Conservation (phyloP, 768 basidiomycete genomes). For the Mycena latifolia region DNA sequence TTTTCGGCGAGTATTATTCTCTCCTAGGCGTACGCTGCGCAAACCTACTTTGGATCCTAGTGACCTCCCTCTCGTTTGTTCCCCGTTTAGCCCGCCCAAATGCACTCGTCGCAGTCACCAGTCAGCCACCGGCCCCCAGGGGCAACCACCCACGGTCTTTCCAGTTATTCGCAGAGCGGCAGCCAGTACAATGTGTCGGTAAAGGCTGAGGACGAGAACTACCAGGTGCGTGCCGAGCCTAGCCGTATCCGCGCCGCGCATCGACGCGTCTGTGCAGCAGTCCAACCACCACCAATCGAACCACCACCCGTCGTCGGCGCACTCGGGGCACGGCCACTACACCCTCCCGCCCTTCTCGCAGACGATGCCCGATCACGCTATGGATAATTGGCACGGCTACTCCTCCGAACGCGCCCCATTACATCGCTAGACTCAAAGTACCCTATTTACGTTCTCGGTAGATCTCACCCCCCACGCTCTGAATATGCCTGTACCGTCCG, state of each 20-base stretch:
- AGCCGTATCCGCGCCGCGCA: background rate
- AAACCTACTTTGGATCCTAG: conserved; percentile 67
- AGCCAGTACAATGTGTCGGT: conserved; percentile 62
- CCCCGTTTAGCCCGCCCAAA: conserved; percentile 73
- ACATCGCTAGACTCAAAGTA: conserved; percentile 60
- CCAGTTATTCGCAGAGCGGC: conserved; percentile 56
- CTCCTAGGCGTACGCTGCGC: conserved; percentile 45
- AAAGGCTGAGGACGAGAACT: conserved; percentile 76
- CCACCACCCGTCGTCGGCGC: conserved; percentile 36
- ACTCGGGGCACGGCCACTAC: conserved; percentile 49
- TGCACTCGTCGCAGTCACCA: conserved; percentile 57
- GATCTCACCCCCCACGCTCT: conserved; percentile 23
- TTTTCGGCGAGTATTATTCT: conserved; percentile 87
- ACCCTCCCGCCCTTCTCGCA: conserved; percentile 64
- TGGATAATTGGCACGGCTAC: conserved; percentile 75
- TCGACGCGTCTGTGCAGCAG: conserved; percentile 33
- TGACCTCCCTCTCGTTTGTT: conserved; percentile 59
- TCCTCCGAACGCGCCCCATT: conserved; percentile 74
- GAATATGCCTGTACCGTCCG: conserved; percentile 30
- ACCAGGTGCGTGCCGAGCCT: conserved; percentile 53
- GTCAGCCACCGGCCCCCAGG: conserved; percentile 53
- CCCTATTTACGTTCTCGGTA: conserved; percentile 30
- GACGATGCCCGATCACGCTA: conserved; percentile 55
- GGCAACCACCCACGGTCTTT: conserved; percentile 53
- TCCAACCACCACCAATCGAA: conserved; percentile 50